phyloP scores from a whole-genome alignment of 192 early-diverging fungal genomes.

The Coemansia erecta region DNA sequence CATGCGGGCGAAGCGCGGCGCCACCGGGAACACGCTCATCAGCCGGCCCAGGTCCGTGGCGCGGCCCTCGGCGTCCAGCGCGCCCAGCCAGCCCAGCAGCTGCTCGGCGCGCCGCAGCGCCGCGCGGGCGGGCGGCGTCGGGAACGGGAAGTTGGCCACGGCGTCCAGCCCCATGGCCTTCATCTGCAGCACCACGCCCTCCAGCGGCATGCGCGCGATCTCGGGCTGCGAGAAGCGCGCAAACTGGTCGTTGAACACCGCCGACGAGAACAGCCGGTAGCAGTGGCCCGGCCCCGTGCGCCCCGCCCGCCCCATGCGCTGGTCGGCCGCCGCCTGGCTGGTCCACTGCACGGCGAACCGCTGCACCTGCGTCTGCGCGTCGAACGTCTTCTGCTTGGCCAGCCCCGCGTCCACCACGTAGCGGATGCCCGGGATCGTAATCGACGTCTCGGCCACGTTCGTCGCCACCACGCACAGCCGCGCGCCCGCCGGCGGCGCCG shows the following conservation, averaged over 20 bases:
- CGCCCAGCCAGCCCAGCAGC: conserved; percentile 72
- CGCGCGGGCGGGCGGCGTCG: conserved; percentile 80
- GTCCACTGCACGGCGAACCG: conserved; percentile 91
- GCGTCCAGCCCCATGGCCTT: conserved; percentile 96
- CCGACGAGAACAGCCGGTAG: conserved; percentile 90
- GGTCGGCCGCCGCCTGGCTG: conserved; percentile 89
- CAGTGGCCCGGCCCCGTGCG: conserved; percentile 96
- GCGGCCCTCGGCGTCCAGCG: conserved; percentile 61
- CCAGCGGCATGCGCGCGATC: conserved; percentile 91
- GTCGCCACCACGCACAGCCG: conserved; percentile 94
- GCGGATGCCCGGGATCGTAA: conserved; percentile 92
- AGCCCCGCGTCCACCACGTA: conserved; percentile 97
- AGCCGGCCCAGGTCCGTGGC: conserved; percentile 83
- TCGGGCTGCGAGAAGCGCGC: conserved; percentile 82
- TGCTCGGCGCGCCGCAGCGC: conserved; percentile 80
- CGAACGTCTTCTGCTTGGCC: conserved; percentile 85
- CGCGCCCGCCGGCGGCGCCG: conserved; percentile 79
- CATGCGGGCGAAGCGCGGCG: conserved; percentile 80
- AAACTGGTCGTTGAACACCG: conserved; percentile 92
- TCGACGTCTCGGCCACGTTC: conserved; percentile 97
- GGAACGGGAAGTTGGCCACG: conserved; percentile 96
- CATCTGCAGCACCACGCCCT: conserved; percentile 96
- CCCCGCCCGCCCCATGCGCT: conserved; percentile 96
- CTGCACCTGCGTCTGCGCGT: conserved; percentile 83
- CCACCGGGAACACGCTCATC: conserved; percentile 89